Base-by-base conservation (phyloP, 306 rosid genomes). In the Inga leiocalycina region DNA sequence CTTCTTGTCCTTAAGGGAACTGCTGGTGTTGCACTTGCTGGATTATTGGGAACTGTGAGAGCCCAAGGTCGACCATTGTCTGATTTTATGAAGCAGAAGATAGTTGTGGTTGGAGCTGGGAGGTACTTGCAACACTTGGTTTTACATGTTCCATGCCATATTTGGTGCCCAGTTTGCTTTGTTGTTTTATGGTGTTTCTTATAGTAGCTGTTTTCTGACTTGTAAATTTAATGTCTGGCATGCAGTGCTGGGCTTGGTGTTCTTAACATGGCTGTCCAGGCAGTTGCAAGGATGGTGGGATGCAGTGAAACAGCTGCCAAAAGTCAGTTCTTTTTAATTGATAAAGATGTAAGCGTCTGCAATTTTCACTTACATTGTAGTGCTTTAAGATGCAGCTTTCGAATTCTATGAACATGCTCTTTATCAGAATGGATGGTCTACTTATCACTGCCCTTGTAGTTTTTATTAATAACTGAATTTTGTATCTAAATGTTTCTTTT, bases 21-120 rank as follows among this genome's bases (percentile, higher is more conserved):
- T 89, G 99, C 99, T 16, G 99, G 99, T 79, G 98, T 97, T 87
- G 99, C 99, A 84, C 99, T 97, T 82, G 99, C 98, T 34, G 99
- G 99, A 84, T 86, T 97, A 62, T 86, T 97, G 85, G 99, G 99
- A 87, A 74, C 93, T 79, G 99, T 94, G 45, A 91, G 99, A 90
- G 94, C 98, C 75, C 97, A 97, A 89, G 99, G 99, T 65, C 94
- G 84, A 85, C 94, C 97, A 45, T 85, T 97, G 85, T 72, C 94
- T 62, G 95, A 97, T 83, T 90, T 97, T 86, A 89, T 82, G 78
- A 89, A 90, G 81, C 99, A 97, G 85, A 97, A 89, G 95, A 97
- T 97, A 82, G 98, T 94, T 81, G 95, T 97, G 82, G 99, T 90
- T 48, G 99, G 99, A 88, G 99, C 99, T 70, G 99, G 99, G 85